Evolutionary conservation across 2,329 filamentous ascomycete genomes (phyloP), one percentile per base, ranked within the genome.

Genomic region (Ceratocystis ficicola): DNA sequence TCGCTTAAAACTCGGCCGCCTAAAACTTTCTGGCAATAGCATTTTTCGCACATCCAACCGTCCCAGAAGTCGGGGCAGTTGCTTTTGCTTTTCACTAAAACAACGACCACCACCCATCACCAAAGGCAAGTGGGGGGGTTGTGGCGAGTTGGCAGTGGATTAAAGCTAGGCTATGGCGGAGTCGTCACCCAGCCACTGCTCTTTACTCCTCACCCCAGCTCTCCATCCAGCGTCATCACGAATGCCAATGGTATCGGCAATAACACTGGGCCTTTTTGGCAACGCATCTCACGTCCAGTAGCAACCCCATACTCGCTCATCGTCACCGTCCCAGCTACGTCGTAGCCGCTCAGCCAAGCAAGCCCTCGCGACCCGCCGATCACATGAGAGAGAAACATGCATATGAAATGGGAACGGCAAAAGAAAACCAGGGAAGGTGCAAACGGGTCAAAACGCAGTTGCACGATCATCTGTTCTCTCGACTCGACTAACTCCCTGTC

Each of bases 391-490:
- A 17, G 6, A 8, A 36, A 12, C 5, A 59, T n/a, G 5, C 7
- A 20, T 8, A 25, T 7, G 17, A 59, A 20, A 59, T 10, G 36
- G 20, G 8, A 32, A 52, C 48, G n/a, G 48, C 6, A 52, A 8
- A 52, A 20, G n/a, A 15, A 41, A 52, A 52, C 48, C 12, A 20
- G 48, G 48, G 48, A 52, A 52, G 25, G 48, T 52, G 25, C 48
- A 52, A 28, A 28, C 48, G 5, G 48, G 15, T 22, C 25, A 59
- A 59, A 59, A 59, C 25, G 55, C 22, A 36, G 55, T 30, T 36
- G 28, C 25, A 36, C 55, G 55, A 59, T 59, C 55, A 36, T 59
- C 55, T 59, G 55, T 59, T 59, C 55, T 59, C 28, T 59, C 55
- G 17, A 36, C 36, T 41, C 36, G 36, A 41, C 10, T 41, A 12